These are phyloP conservation scores for Globisporangium alternatum DNA, from an alignment of 352 stramenopile species.

Conservation along the genomic window DNA sequence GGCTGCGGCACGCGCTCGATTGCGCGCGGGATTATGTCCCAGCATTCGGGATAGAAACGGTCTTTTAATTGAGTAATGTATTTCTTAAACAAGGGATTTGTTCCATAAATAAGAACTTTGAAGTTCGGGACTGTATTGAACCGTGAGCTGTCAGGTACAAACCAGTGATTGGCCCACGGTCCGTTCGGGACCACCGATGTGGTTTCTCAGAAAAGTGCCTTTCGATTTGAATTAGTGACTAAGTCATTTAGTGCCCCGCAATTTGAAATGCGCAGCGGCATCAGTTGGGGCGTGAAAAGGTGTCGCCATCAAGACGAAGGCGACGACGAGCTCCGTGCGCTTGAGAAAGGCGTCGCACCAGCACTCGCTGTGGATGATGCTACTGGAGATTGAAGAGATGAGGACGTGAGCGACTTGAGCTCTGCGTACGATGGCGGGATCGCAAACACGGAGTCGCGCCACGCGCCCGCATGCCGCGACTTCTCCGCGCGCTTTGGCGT, in stretches of 20 bases:
- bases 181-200: neutral
- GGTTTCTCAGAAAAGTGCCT: neutral
- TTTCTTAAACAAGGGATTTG: neutral
- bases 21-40: neutral
- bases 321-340: neutral
- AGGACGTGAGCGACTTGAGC: conserved; percentile 10
- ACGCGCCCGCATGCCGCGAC: neutral
- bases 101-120: neutral
- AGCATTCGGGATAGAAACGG: neutral
- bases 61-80: neutral
- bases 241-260: neutral
- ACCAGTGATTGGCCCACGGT: neutral
- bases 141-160: neutral
- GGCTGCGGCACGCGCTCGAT: conserved; percentile 9
- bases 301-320: neutral
- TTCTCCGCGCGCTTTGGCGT: conserved; percentile 7
- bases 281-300: too few species aligned
- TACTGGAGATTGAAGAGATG: neutral
- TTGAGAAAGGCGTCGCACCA: neutral
- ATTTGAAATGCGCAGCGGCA: neutral
- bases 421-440: conserved; percentile 14
- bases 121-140: neutral
- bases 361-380: neutral
- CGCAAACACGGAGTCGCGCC: conserved; percentile 21
- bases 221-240: neutral